These are phyloP conservation scores for Boletus rubropictus DNA, from an alignment of 768 basidiomycete species.

Conservation along the genomic window DNA sequence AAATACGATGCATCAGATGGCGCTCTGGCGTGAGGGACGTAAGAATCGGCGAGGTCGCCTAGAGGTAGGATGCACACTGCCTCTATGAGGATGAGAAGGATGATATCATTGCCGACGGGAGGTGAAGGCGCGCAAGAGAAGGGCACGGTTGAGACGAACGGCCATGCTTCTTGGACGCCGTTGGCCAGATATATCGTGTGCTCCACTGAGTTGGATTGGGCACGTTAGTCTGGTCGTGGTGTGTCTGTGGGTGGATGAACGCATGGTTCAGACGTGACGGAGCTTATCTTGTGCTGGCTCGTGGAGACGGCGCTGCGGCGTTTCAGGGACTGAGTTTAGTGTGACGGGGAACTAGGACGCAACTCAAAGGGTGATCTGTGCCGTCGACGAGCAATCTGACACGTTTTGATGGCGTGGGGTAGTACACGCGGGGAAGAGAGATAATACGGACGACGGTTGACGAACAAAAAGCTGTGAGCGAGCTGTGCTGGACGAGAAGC, in stretches of 20 bases:
- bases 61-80: neutral
- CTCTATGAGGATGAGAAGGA: neutral
- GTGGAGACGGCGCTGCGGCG: slow-evolving; percentile 24
- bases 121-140: neutral
- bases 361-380: neutral
- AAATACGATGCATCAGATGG: neutral
- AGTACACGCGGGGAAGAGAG: slow-evolving; percentile 1
- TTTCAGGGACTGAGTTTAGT: slow-evolving; percentile 13
- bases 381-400: slow-evolving; percentile 6
- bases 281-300: slow-evolving; percentile 11
- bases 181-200: neutral
- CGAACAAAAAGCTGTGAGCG: neutral
- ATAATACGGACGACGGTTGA: neutral
- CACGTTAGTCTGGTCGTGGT: too few species aligned
- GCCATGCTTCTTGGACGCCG: slow-evolving; percentile 1
- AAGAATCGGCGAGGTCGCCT: slow-evolving; percentile 5
- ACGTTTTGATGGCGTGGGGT: slow-evolving; percentile 27
- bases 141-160: neutral
- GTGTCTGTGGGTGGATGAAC: slow-evolving; percentile 15
- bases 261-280: slow-evolving; percentile 11
- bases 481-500: slow-evolving; percentile 1
- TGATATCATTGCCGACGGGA: slow-evolving; percentile 3
- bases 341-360: slow-evolving; percentile 8
- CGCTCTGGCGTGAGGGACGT: slow-evolving; percentile 7
- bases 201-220: too few species aligned